phyloP scores from a whole-genome alignment of 1,284 basidiomycete genomes.

The Tetrapyrgos nigripes region DNA sequence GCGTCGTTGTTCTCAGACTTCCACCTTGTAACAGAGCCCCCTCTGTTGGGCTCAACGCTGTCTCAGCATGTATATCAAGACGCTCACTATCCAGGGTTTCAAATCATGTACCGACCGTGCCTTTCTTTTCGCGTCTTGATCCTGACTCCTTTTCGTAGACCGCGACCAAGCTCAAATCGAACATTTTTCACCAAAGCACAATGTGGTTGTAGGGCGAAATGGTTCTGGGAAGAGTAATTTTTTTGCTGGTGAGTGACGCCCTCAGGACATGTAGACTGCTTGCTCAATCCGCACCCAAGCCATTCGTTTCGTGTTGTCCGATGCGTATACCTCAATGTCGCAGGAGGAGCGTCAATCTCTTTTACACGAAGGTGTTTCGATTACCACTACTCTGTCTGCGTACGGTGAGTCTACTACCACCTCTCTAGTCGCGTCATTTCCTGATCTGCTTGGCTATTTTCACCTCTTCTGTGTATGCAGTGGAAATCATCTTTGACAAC shows the following conservation, averaged over 20 bases:
- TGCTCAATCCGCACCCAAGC: constrained; percentile 49
- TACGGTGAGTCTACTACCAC: constrained; percentile 65
- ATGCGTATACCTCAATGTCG: constrained; percentile 96
- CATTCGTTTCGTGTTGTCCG: constrained; percentile 96
- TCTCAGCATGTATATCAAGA: constrained; percentile 82
- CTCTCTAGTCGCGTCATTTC: not conserved
- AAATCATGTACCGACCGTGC: constrained; percentile 82
- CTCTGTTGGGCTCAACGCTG: not conserved
- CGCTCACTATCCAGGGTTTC: constrained; percentile 94
- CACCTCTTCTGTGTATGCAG: constrained; percentile 37
- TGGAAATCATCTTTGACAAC: constrained; percentile 91
- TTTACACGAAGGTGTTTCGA: constrained; percentile 92
- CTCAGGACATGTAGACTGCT: not conserved
- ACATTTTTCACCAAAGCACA: constrained; percentile 85
- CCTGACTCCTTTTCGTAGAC: constrained; percentile 47
- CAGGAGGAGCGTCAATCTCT: constrained; percentile 93
- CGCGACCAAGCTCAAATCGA: constrained; percentile 85
- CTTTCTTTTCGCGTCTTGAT: constrained; percentile 10
- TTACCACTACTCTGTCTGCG: constrained; percentile 90
- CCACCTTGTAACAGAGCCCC: not conserved
- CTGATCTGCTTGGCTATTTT: constrained; percentile 16
- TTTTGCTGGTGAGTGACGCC: constrained; percentile 75
- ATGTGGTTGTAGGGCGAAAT: constrained; percentile 95
- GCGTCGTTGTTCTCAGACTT: not conserved
- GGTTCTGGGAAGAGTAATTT: constrained; percentile 98